These are phyloP conservation scores for Rhizopus delemar DNA, from an alignment of 371 early-diverging fungal species.

Conservation along the genomic window DNA sequence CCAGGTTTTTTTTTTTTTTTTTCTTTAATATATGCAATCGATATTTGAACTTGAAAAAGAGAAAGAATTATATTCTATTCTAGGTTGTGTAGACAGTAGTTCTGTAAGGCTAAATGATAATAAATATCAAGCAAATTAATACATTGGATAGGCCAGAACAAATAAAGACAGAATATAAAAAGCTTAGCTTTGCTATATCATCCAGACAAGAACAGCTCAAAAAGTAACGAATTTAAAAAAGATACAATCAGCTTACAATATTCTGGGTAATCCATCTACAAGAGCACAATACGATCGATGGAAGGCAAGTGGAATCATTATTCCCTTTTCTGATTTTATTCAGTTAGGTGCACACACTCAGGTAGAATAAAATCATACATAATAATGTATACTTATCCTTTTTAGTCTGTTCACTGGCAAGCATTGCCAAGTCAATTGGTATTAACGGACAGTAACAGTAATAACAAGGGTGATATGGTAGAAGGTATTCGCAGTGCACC, in stretches of 20 bases:
- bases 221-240: constrained; percentile 15
- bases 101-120: constrained; percentile 12
- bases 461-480: neutral
- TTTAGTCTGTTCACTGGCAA: constrained; percentile 44
- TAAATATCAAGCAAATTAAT: neutral
- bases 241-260: constrained; percentile 36
- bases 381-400: neutral
- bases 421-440: constrained; percentile 26
- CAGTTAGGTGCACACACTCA: constrained; percentile 34
- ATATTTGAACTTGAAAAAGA: constrained; percentile 21
- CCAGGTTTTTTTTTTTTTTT: constrained; percentile 12
- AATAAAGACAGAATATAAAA: constrained; percentile 33
- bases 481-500: constrained; percentile 10
- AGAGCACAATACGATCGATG: constrained; percentile 42
- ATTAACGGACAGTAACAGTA: constrained; percentile 15
- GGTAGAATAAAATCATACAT: constrained; percentile 20
- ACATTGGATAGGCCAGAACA: constrained; percentile 22
- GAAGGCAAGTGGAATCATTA: constrained; percentile 28
- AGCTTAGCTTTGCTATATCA: constrained; percentile 27
- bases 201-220: constrained; percentile 24
- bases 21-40: constrained; percentile 16
- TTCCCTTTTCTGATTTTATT: constrained; percentile 36
- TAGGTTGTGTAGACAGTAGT: constrained; percentile 25
- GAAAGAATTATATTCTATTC: constrained; percentile 21
- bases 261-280: constrained; percentile 26